Conservation (phyloP, 2,329 filamentous ascomycete species). For the Podosphaera fusca region DNA sequence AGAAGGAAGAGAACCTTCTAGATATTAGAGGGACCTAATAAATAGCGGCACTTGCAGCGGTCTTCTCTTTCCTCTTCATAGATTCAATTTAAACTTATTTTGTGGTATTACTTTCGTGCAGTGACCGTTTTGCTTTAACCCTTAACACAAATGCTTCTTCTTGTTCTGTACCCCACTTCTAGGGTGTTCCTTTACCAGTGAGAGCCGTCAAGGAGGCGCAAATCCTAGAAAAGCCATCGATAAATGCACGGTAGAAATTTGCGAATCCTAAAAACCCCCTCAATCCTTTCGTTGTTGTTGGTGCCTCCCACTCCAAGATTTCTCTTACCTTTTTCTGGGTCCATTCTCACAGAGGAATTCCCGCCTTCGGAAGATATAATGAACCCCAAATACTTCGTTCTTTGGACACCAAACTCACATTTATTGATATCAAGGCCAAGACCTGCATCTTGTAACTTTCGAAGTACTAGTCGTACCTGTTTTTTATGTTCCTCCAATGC, state of each 20-base stretch:
- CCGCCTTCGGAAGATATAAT: neutral
- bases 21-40: no score
- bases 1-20: no score
- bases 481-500: neutral
- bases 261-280: neutral
- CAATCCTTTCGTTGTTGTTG: neutral
- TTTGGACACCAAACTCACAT: neutral
- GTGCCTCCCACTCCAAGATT: neutral
- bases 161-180: neutral
- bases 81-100: no score
- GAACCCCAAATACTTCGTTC: neutral
- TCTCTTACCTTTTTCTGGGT: neutral
- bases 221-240: neutral
- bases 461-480: neutral
- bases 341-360: neutral
- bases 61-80: no score
- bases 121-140: no score
- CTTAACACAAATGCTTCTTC: neutral
- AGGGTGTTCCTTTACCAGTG: neutral
- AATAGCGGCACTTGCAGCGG: no score
- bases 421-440: neutral
- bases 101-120: no score
- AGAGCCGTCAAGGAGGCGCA: neutral
- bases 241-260: neutral
- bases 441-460: neutral